phyloP scores from a whole-genome alignment of 2,329 filamentous ascomycete genomes.

The Pseudocercospora crystallina region DNA sequence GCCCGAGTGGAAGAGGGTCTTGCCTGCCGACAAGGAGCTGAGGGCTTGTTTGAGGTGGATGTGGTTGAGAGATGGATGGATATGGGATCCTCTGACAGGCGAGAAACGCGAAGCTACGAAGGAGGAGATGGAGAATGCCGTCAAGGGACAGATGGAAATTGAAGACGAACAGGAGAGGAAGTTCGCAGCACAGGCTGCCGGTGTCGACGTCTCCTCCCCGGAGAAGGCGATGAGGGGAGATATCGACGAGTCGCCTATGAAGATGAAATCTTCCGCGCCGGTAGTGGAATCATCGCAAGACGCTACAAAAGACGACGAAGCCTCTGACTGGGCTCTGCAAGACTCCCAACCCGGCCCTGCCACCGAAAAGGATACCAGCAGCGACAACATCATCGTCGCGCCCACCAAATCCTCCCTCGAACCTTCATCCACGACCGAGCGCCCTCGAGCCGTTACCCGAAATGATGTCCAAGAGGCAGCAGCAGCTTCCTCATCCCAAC shows the following conservation, averaged over 20 bases:
- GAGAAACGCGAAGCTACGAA: conserved; percentile 55
- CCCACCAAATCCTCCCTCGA: too few species aligned
- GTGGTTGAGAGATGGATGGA: conserved; percentile 84
- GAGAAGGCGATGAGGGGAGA: conserved; percentile 14
- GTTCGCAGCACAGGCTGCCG: conserved; percentile 28
- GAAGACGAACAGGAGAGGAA: conserved; percentile 29
- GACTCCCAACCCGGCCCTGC: background rate
- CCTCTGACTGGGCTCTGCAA: conserved; percentile 5
- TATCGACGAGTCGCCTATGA: background rate
- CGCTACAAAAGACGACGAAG: background rate
- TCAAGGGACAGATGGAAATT: conserved; percentile 55
- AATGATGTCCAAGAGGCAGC: too few species aligned
- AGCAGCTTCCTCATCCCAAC: too few species aligned
- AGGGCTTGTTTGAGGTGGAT: conserved; percentile 83
- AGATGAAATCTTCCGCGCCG: background rate
- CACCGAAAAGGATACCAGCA: too few species aligned
- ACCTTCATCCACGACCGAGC: too few species aligned
- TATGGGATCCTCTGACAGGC: conserved; percentile 75
- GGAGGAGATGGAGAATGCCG: conserved; percentile 57
- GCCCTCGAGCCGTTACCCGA: too few species aligned
- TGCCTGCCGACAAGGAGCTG: conserved; percentile 84
- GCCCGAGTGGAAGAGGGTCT: conserved; percentile 87
- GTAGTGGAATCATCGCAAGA: background rate
- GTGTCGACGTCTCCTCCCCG: conserved; percentile 10
- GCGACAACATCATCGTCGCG: too few species aligned